A percentile compares a stretch with the other conserved stretches of the same genome.
Conservation (phyloP, 106 monocot species). For the Iris macrosiphon region DNA sequence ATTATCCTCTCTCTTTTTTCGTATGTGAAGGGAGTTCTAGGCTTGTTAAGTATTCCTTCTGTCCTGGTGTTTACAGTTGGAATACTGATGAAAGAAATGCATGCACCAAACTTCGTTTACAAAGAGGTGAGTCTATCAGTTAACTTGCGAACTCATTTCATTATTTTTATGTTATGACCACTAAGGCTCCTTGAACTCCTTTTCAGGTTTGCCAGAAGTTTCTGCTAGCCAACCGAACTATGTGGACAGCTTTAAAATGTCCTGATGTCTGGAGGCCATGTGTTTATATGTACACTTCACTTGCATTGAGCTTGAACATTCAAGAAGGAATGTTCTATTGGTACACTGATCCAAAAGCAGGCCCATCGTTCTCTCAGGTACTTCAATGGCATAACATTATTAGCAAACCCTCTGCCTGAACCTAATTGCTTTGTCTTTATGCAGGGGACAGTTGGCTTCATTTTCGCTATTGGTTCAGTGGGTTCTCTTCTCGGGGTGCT, state of each 20-base stretch:
- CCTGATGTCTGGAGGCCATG: slow-evolving; percentile 70
- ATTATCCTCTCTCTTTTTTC: no score
- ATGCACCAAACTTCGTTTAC: slow-evolving; percentile 36
- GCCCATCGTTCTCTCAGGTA: slow-evolving; percentile 82
- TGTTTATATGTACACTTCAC: slow-evolving; percentile 64
- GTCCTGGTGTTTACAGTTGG: slow-evolving; percentile 49
- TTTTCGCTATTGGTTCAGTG: slow-evolving; percentile 44
- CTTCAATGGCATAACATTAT: background rate
- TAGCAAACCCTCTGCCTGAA: background rate
- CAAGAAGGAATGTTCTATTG: slow-evolving; percentile 94
- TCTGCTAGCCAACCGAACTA: slow-evolving; percentile 39
- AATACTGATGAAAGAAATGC: slow-evolving; percentile 44
- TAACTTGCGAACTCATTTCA: background rate
- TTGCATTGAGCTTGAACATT: slow-evolving; percentile 60
- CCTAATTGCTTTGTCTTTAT: background rate
- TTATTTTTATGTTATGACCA: background rate
- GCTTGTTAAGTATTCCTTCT: slow-evolving; percentile 61
- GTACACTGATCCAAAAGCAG: slow-evolving; percentile 73
- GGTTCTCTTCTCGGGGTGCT: slow-evolving; percentile 76
- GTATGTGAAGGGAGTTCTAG: slow-evolving; percentile 54
- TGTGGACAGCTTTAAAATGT: slow-evolving; percentile 59
- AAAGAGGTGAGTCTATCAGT: slow-evolving; percentile 27
- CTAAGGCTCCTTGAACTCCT: background rate
- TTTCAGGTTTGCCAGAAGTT: slow-evolving; percentile 59
- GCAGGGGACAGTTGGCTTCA: slow-evolving; percentile 52